Conservation (phyloP, 257 asterid genomes). For the Coffea eugenioides region DNA sequence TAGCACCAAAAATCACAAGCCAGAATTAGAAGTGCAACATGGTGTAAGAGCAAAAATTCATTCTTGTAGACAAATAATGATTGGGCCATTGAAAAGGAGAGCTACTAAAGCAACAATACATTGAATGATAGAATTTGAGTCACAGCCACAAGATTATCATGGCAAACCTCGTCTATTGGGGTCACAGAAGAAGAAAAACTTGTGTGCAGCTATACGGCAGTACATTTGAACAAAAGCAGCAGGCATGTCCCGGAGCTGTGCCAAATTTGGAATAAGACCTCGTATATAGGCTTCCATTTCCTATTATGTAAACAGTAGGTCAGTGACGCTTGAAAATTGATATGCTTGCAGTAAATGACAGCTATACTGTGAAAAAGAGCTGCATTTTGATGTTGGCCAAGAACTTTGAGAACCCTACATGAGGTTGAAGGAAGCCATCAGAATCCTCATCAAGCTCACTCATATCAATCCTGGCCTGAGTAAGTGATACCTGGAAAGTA, state of each 20-base stretch:
- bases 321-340: not conserved
- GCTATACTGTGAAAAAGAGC: not conserved
- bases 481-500: conserved; percentile 81
- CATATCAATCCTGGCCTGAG: conserved; percentile 99
- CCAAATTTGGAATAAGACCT: conserved; percentile 97
- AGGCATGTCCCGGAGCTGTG: conserved; percentile 94
- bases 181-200: conserved; percentile 98
- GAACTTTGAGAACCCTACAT: conserved; percentile 51
- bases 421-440: conserved; percentile 97
- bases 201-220: conserved; percentile 98
- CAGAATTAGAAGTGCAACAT: not conserved
- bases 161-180: conserved; percentile 92
- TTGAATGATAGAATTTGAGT: not conserved
- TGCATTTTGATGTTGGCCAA: conserved; percentile 16
- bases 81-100: not conserved
- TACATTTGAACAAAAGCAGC: conserved; percentile 92
- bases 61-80: not conserved
- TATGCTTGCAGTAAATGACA: not conserved
- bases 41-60: not conserved
- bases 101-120: conserved; percentile 12
- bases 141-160: not conserved
- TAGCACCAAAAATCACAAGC: not conserved
- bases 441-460: conserved; percentile 99
- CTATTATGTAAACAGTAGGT: conserved; percentile 31
- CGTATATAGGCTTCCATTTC: conserved; percentile 97